Percentiles rank a stretch among this genome's conserved stretches.
phyloP scores from a whole-genome alignment of 1,284 basidiomycete species.

The Porodaedalea pini region DNA sequence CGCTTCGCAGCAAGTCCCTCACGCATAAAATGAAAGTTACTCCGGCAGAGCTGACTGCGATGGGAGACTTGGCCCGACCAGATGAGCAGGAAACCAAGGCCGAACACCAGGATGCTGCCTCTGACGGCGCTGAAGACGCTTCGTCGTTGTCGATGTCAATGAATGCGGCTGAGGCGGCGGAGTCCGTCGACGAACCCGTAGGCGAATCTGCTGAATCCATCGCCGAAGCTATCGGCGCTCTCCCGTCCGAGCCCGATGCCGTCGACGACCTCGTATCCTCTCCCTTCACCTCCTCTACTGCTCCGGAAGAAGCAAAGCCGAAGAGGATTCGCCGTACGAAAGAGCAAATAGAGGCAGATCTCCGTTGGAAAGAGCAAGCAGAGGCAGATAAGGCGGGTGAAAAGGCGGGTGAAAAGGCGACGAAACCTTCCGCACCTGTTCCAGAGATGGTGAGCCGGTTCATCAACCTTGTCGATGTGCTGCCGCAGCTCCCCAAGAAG shows the following conservation, averaged over 20 bases:
- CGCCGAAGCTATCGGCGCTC: constrained; percentile 22
- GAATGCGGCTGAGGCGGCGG: not conserved
- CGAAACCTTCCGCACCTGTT: too few species aligned
- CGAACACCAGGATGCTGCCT: not conserved
- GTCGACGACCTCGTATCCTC: not conserved
- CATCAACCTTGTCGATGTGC: constrained; percentile 69
- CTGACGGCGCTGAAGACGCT: too few species aligned
- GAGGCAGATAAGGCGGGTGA: too few species aligned
- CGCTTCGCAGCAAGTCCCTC: constrained; percentile 36
- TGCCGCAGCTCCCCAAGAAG: constrained; percentile 84
- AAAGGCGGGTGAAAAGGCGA: too few species aligned
- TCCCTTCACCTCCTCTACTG: not conserved
- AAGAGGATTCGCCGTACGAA: constrained; percentile 22
- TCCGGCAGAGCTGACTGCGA: constrained; percentile 39
- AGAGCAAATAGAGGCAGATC: constrained; percentile 23
- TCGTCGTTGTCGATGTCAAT: too few species aligned
- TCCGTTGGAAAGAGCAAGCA: too few species aligned
- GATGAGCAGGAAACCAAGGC: constrained; percentile 26
- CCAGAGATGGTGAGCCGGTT: constrained; percentile 48
- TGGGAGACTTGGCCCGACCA: constrained; percentile 34
- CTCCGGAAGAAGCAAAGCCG: not conserved
- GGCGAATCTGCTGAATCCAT: too few species aligned
- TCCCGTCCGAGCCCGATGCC: constrained; percentile 23
- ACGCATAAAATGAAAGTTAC: constrained; percentile 32
- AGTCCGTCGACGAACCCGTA: constrained; percentile 23